Conservation (phyloP, 2,329 filamentous ascomycete genomes). For the Colletotrichum zoysiae region DNA sequence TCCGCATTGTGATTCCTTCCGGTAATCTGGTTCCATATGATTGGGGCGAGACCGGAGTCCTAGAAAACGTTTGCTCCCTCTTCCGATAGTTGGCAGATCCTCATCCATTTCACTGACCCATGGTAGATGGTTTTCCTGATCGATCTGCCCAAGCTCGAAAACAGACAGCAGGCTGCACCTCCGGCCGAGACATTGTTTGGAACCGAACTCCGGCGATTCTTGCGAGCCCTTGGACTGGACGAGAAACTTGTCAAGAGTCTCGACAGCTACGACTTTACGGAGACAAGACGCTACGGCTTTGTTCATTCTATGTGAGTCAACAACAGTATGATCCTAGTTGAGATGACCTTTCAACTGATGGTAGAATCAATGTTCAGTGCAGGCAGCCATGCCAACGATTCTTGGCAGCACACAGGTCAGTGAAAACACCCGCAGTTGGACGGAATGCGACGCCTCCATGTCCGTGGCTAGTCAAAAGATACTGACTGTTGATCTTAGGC, state of each 20-base stretch:
- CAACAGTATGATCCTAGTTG: conserved; percentile 17
- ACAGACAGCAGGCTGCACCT: conserved; percentile 51
- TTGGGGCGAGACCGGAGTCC: conserved; percentile 86
- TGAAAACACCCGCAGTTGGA: conserved; percentile 38
- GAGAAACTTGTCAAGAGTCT: conserved; percentile 76
- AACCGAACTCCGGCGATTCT: conserved; percentile 77
- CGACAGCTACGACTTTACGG: conserved; percentile 82
- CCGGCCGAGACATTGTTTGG: conserved; percentile 66
- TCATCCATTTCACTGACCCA: conserved; percentile 39
- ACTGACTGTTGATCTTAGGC: conserved; percentile 60
- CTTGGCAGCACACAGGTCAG: conserved; percentile 56
- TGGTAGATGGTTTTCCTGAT: conserved; percentile 85
- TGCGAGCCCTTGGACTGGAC: conserved; percentile 75
- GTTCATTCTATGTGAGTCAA: conserved; percentile 82
- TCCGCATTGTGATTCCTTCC: conserved; percentile 87
- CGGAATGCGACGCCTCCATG: conserved; percentile 32
- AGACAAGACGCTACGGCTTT: conserved; percentile 80
- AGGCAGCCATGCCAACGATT: conserved; percentile 65
- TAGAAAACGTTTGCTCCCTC: conserved; percentile 80
- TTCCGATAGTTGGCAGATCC: background rate
- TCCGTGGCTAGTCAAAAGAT: conserved; percentile 21
- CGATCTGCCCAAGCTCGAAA: conserved; percentile 78
- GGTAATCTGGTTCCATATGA: conserved; percentile 89
- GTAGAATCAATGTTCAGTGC: conserved; percentile 58
- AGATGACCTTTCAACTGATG: conserved; percentile 27